These are phyloP conservation scores for Skeletonema grethae DNA, from an alignment of 108 stramenopile genomes.

Conservation along the genomic window DNA sequence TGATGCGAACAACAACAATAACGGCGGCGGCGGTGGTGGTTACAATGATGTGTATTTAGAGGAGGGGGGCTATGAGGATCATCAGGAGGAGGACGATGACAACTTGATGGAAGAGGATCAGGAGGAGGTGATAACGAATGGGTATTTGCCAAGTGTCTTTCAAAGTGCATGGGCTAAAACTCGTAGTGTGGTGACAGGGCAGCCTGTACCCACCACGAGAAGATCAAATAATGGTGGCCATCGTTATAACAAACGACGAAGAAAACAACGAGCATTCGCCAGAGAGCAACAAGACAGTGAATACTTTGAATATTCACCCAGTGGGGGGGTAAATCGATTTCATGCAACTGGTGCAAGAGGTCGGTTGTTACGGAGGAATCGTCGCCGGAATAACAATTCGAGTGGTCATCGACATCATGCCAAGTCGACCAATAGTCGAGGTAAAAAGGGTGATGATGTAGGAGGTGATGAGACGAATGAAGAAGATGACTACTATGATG, in stretches of 20 bases:
- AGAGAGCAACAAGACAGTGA: too few species aligned
- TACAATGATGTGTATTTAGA: too few species aligned
- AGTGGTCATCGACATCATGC: background rate
- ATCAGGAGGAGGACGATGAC: too few species aligned
- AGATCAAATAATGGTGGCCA: too few species aligned
- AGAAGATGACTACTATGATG: conserved; percentile 8
- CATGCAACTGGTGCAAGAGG: background rate
- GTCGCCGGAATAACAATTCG: background rate
- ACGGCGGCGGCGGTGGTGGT: too few species aligned
- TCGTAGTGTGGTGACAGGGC: background rate
- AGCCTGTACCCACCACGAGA: background rate
- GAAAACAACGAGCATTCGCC: too few species aligned
- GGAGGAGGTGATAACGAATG: too few species aligned
- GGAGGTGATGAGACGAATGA: background rate
- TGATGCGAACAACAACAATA: background rate
- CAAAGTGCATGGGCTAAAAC: conserved; percentile 1
- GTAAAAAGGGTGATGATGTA: background rate
- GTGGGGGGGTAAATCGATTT: background rate
- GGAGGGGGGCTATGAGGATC: too few species aligned
- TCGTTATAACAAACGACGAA: too few species aligned
- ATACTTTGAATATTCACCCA: too few species aligned
- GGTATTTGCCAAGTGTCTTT: background rate
- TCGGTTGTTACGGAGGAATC: too few species aligned
- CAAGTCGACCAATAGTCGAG: conserved; percentile 1
- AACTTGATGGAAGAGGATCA: too few species aligned